These are phyloP conservation scores for Aspergillus sp. DNA, from an alignment of 2,329 filamentous ascomycete species.

Conservation along the genomic window DNA sequence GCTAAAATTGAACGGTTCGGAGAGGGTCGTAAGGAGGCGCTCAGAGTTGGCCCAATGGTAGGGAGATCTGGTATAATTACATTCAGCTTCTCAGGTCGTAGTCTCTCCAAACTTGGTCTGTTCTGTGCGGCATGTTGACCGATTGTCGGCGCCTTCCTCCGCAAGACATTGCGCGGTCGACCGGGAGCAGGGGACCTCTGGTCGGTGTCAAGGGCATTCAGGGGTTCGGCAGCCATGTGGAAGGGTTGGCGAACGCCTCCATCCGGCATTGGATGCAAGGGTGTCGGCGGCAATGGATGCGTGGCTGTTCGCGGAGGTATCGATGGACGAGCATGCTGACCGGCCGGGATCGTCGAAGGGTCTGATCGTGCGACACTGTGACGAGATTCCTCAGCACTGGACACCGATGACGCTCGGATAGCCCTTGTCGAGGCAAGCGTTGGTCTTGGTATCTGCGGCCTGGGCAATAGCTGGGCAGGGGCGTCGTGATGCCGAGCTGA, in stretches of 20 bases:
- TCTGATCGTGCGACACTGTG: slow-evolving; percentile 23
- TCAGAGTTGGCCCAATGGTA: slow-evolving; percentile 22
- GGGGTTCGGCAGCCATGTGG: slow-evolving; percentile 11
- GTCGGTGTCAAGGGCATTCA: slow-evolving; percentile 19
- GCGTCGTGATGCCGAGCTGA: slow-evolving; percentile 21
- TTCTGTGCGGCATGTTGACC: slow-evolving; percentile 34
- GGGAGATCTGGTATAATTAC: slow-evolving; percentile 32
- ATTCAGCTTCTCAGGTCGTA: slow-evolving; percentile 30
- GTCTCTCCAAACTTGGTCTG: slow-evolving; percentile 15
- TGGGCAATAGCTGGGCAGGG: slow-evolving; percentile 24
- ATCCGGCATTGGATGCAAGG: slow-evolving; percentile 7
- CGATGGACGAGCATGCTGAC: slow-evolving; percentile 29
- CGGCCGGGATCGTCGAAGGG: slow-evolving; percentile 24
- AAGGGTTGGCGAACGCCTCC: slow-evolving; percentile 8
- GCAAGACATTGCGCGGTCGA: slow-evolving; percentile 43
- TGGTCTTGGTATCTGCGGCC: slow-evolving; percentile 32
- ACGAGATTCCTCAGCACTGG: slow-evolving; percentile 29
- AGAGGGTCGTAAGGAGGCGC: slow-evolving; percentile 10
- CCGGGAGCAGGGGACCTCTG: slow-evolving; percentile 24
- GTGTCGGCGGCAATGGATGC: slow-evolving; percentile 21
- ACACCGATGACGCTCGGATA: slow-evolving; percentile 32
- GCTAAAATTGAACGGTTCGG: slow-evolving; percentile 17
- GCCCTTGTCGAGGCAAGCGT: slow-evolving; percentile 24
- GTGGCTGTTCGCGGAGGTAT: slow-evolving; percentile 34
- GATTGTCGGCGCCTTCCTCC: slow-evolving; percentile 46